Percentiles rank a stretch among this genome's conserved stretches.
These are phyloP conservation scores for Trifolium subterraneum DNA, from an alignment of 306 rosid species.

Conservation along the genomic window DNA sequence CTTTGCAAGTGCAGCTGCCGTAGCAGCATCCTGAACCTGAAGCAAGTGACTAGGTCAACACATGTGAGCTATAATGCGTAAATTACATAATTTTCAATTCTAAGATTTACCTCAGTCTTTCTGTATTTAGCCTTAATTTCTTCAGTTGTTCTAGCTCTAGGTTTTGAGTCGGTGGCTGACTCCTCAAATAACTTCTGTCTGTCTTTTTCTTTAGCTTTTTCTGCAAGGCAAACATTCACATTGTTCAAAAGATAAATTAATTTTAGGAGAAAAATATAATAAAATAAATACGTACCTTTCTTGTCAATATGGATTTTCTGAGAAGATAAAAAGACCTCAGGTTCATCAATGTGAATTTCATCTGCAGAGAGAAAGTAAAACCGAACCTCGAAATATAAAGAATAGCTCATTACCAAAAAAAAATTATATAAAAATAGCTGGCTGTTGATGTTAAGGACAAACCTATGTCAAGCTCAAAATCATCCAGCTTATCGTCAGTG, in stretches of 20 bases:
- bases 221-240: constrained; percentile 50
- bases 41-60: constrained; percentile 43
- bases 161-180: constrained; percentile 51
- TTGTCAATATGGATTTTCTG: constrained; percentile 49
- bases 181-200: constrained; percentile 65
- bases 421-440: neutral
- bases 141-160: constrained; percentile 73
- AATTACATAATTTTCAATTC: constrained; percentile 36
- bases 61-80: constrained; percentile 33
- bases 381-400: constrained; percentile 39
- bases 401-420: neutral
- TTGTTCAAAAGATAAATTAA: constrained; percentile 31
- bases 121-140: constrained; percentile 91
- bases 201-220: constrained; percentile 58
- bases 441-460: constrained; percentile 39
- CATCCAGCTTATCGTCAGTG: constrained; percentile 48
- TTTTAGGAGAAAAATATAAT: constrained; percentile 29
- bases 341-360: constrained; percentile 70
- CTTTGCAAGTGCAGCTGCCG: constrained; percentile 79
- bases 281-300: constrained; percentile 57
- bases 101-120: constrained; percentile 57
- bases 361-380: constrained; percentile 59
- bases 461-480: constrained; percentile 71
- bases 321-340: constrained; percentile 44
- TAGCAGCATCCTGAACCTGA: constrained; percentile 84